Percentiles rank a stretch among this genome's conserved stretches.
These are phyloP conservation scores for Athelia sp. DNA, from an alignment of 1,284 basidiomycete genomes.

Conservation along the genomic window DNA sequence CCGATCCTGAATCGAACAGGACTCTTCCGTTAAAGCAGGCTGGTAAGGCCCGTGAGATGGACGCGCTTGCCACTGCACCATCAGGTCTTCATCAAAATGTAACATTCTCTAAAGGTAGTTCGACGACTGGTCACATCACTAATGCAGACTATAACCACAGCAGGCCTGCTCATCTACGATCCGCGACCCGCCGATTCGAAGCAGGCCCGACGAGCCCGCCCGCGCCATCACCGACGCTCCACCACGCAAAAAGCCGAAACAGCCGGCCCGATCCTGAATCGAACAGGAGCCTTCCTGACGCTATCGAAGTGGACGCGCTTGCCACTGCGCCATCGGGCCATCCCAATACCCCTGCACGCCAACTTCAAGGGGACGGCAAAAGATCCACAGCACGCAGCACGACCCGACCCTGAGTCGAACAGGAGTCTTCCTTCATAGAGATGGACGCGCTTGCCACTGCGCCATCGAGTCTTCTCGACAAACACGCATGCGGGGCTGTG, in stretches of 20 bases:
- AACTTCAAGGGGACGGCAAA: no score
- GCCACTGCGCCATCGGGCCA: background rate
- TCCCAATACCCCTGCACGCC: no score
- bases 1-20: background rate
- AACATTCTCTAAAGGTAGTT: background rate
- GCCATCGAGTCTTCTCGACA: no score
- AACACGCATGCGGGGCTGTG: no score
- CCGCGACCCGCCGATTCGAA: no score
- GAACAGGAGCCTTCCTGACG: background rate
- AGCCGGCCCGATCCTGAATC: background rate
- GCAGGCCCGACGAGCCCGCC: no score
- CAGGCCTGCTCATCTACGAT: no score
- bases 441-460: background rate
- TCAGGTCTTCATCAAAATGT: no score
- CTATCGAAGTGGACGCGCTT: background rate
- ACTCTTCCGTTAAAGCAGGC: background rate
- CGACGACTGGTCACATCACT: no score
- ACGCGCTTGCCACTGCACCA: background rate
- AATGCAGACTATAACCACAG: no score
- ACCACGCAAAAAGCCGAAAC: no score
- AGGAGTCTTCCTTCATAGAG: background rate
- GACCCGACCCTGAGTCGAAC: background rate
- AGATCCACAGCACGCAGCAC: background rate
- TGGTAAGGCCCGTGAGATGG: background rate
- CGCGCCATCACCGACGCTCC: no score